These are phyloP conservation scores for Protomyces pachydermus DNA, from an alignment of 1,139 yeast species.

Conservation along the genomic window DNA sequence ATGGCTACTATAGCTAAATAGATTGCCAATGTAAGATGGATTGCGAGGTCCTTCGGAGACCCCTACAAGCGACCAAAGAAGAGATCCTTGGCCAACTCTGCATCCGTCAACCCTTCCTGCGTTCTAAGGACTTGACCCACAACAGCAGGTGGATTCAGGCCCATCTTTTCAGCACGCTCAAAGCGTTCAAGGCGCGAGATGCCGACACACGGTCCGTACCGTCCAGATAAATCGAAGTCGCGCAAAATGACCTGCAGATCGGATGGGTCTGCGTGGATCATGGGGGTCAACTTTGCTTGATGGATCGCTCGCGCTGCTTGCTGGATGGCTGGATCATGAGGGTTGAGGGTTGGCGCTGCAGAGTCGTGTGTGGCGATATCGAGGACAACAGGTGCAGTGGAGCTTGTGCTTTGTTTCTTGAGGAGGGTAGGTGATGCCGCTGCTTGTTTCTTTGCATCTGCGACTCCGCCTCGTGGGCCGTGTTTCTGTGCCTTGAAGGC, in stretches of 20 bases:
- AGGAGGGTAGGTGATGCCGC: background rate
- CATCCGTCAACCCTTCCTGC: conserved; percentile 29
- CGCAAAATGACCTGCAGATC: conserved; percentile 38
- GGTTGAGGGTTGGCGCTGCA: conserved; percentile 6
- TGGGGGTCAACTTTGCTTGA: conserved; percentile 6
- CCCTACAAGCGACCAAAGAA: background rate
- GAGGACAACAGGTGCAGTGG: background rate
- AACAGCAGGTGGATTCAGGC: conserved; percentile 44
- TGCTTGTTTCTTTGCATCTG: background rate
- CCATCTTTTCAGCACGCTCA: conserved; percentile 86
- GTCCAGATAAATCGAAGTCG: conserved; percentile 39
- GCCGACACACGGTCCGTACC: conserved; percentile 43
- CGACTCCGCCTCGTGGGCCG: background rate
- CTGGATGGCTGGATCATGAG: background rate
- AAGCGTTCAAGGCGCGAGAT: conserved; percentile 51
- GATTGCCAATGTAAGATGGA: background rate
- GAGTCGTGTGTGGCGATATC: background rate
- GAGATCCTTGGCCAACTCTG: conserved; percentile 1
- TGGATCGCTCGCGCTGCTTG: conserved; percentile 1
- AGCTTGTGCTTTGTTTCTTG: background rate
- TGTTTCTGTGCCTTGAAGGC: background rate
- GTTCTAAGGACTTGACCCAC: conserved; percentile 37
- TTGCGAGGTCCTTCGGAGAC: background rate
- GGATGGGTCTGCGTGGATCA: conserved; percentile 29
- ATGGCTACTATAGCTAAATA: background rate